Evolutionary conservation across 352 stramenopile species (phyloP).

Genomic region (Phytophthora litchii): DNA sequence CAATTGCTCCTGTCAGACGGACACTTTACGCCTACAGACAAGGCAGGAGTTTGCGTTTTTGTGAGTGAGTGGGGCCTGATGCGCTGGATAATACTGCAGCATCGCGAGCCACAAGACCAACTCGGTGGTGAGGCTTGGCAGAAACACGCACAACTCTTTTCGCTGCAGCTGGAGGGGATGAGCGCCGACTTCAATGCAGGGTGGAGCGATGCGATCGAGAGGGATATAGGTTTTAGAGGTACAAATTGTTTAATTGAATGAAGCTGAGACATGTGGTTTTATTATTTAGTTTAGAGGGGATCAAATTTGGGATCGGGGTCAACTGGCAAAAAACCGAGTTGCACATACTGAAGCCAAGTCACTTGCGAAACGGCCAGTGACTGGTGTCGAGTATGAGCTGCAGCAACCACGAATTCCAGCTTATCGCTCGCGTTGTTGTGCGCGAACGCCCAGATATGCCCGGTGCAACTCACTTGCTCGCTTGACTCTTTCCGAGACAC

Average conservation of each 20-base stretch:
- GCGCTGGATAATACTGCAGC: slow-evolving; percentile 16
- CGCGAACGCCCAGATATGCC: slow-evolving; percentile 20
- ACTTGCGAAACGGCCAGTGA: slow-evolving; percentile 9
- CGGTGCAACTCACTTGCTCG: slow-evolving; percentile 15
- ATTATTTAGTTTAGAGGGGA: neutral
- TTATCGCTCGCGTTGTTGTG: slow-evolving; percentile 9
- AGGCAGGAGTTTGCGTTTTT: slow-evolving; percentile 21
- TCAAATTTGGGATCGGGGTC: slow-evolving; percentile 1
- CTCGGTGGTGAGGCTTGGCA: slow-evolving; percentile 20
- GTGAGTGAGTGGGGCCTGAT: slow-evolving; percentile 8
- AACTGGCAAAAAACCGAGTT: slow-evolving; percentile 20
- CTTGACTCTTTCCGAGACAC: slow-evolving; percentile 17
- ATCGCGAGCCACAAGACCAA: slow-evolving; percentile 9
- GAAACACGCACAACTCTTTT: slow-evolving; percentile 13
- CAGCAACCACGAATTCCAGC: slow-evolving; percentile 5
- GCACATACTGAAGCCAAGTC: slow-evolving; percentile 18
- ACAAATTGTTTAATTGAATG: too few relatives aligned
- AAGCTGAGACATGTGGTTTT: slow-evolving; percentile 6
- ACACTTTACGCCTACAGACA: slow-evolving; percentile 22
- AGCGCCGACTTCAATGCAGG: neutral
- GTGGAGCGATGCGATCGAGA: neutral
- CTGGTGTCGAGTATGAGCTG: slow-evolving; percentile 4
- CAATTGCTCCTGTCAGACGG: slow-evolving; percentile 13
- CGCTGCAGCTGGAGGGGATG: slow-evolving; percentile 6
- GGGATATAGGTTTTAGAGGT: neutral